phyloP scores from a whole-genome alignment of 805 yeast species.

The Schwanniomyces yamadae region DNA sequence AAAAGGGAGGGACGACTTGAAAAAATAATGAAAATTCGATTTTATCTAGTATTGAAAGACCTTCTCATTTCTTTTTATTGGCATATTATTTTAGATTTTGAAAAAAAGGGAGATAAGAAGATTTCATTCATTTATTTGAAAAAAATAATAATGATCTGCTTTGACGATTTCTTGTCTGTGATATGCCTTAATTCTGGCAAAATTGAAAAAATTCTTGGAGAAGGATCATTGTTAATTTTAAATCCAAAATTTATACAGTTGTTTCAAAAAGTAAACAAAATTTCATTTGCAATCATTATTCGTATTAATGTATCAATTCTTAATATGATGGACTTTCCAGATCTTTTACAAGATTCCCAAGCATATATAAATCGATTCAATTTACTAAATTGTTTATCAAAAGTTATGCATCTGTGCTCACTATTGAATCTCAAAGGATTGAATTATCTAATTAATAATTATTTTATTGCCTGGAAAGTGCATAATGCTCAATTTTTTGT shows the following conservation, averaged over 20 bases:
- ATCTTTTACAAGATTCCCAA: neutral
- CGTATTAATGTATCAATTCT: constrained; percentile 4
- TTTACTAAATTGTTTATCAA: constrained; percentile 7
- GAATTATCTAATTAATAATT: constrained; percentile 17
- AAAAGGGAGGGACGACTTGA: neutral
- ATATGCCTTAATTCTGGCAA: constrained; percentile 12
- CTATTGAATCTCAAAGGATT: constrained; percentile 2
- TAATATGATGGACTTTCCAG: neutral
- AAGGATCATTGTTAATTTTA: constrained; percentile 16
- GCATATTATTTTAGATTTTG: constrained; percentile 43
- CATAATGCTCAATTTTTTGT: constrained; percentile 13
- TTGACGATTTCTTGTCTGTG: constrained; percentile 19
- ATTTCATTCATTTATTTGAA: constrained; percentile 39
- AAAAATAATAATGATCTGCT: constrained; percentile 21
- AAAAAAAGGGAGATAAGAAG: constrained; percentile 23
- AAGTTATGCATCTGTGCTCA: constrained; percentile 11
- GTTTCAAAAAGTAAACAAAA: constrained; percentile 15
- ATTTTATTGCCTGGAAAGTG: constrained; percentile 30
- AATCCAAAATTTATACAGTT: constrained; percentile 18
- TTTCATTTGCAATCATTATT: constrained; percentile 5
- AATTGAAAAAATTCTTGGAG: constrained; percentile 6
- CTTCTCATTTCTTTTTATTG: constrained; percentile 40
- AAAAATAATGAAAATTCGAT: constrained; percentile 16
- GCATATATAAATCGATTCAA: constrained; percentile 5
- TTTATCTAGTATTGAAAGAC: constrained; percentile 28